Base-by-base conservation (phyloP, 2,329 filamentous ascomycete species). In the Diaporthe citri region DNA sequence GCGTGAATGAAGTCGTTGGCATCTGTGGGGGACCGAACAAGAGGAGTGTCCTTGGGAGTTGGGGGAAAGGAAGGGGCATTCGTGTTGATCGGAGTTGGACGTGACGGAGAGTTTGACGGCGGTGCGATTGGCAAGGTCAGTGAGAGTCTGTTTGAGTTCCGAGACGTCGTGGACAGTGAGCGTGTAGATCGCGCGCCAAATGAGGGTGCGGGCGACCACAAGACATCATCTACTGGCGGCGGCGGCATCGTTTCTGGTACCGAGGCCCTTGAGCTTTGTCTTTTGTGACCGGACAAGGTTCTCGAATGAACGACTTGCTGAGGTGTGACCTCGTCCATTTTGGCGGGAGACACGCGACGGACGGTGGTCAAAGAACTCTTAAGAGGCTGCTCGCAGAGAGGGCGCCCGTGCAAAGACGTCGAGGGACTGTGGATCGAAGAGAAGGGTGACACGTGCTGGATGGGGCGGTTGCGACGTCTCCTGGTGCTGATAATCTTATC, bases 1-100 rank as follows among this genome's bases (percentile, higher is more conserved):
- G 96, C 94, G 76, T 95, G 96, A 78, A 99, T 92, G 80, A 98
- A 94, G 69, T 92, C 88, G 80, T 89, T 90, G 70, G 90, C 86
- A 76, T 93, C 91, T 51, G 86, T 84, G 1, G 89, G 88, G 1
- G 86, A 86, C 55, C 83, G 80, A 39, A 86, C 73, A 10, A 79
- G 81, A 0, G 87, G 84, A 3, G 84, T 84, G 62, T 90, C 86
- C 56, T 84, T 79, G 2, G 90, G 88, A 1, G 90, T 90, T 15
- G 87, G 85, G 3, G 90, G 89, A 36, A 87, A 83, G 0, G 88
- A 88, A 2, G 78, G 72, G 20, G 77, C 72, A 1, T 85, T 80
- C 1, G 87, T 83, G 1, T 88, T 86, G 31, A 84, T 83, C 1
- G 89, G 88, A 9, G 86, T 83, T 51, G 89, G 89, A 17, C 90